Evolutionary conservation across 306 rosid genomes (phyloP), one percentile per base, ranked within the genome.

Genomic region (Casuarina glauca): DNA sequence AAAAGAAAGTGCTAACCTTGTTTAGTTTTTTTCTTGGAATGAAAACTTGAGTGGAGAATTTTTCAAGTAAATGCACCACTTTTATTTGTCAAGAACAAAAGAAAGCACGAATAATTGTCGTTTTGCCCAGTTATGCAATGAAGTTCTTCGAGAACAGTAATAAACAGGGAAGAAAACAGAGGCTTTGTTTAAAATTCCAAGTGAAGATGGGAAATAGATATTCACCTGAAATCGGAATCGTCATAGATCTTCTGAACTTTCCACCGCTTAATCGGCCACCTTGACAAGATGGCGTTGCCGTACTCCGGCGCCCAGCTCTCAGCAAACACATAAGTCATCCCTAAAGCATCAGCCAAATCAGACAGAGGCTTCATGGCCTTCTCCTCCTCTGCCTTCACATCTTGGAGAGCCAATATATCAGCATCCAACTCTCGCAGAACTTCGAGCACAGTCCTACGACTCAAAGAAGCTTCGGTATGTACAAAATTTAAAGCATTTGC

Each of bases 231-330:
- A 89, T 95, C 98, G 15, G 93, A 73, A 74, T 91, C 85, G 79
- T 95, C 96, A 49, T 84, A 92, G 86, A 95, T 83, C 78, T 92
- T 88, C 74, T 86, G 81, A 43, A 89, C 87, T 71, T 80, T 87
- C 76, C 84, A 92, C 1, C 89, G 83, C 73, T 86, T 95, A 35
- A 95, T 95, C 45, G 98, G 98, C 97, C 97, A 95, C 71, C 87
- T 89, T 0, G 98, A 95, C 83, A 95, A 79, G 43, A 95, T 88
- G 52, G 98, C 97, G 69, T 91, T 95, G 73, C 98, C 98, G 73
- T 88, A 95, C 78, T 95, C 89, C 19, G 98, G 98, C 35, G 98
- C 98, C 98, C 98, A 95, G 76, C 98, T 95, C 76, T 95, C 98
- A 0, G 98, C 98, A 63, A 95, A 95, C 1, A 91, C 97, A 66